Base-by-base conservation (phyloP, 331 rosid genomes). In the Saraca asoca region DNA sequence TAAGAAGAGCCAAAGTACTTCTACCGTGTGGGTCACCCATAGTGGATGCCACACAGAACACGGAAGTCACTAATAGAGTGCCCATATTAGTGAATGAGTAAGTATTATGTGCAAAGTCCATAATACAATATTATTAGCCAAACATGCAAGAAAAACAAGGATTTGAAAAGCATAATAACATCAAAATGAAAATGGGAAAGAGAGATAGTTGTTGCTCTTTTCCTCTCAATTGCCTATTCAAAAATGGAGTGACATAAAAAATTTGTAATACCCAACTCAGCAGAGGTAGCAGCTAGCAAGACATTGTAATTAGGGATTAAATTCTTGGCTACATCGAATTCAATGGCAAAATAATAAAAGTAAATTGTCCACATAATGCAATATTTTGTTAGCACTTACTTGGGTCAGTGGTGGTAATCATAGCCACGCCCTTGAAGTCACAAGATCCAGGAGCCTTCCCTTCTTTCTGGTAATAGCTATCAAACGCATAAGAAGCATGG, bases 401-500 rank as follows among this genome's bases (percentile, higher is more conserved):
- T 62, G 97, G 97, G 67, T 86, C 91, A 48, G 73, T 86, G 59
- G 96, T 91, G 33, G 97, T 91, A 82, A 91, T 85, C 66, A 68
- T 78, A 12, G 96, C 97, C 5, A 82, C 86, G 11, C 96, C 96
- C 58, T 85, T 83, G 90, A 91, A 91, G 68, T 91, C 95, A 69
- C 96, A 91, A 66, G 97, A 83, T 19, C 86, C 91, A 41, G 95
- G 35, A 68, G 74, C 58, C 71, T 39, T 88, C 9, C 87, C 88
- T 51, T 78, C 74, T 16, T 53, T 80, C 85, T 88, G 96, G 78
- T 83, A 88, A 85, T 91, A 91, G 77, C 91, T 88, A 86, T 91
- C 87, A 75, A 91, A 91, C 7, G 96, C 97, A 78, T 81, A 91
- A 43, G 95, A 80, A 48, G 97, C 96, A 73, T 91, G 97, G 39